Percentiles rank a stretch among this genome's conserved stretches.
These are phyloP conservation scores for Trypanosoma avium DNA, from an alignment of 208 protist species.

Conservation along the genomic window DNA sequence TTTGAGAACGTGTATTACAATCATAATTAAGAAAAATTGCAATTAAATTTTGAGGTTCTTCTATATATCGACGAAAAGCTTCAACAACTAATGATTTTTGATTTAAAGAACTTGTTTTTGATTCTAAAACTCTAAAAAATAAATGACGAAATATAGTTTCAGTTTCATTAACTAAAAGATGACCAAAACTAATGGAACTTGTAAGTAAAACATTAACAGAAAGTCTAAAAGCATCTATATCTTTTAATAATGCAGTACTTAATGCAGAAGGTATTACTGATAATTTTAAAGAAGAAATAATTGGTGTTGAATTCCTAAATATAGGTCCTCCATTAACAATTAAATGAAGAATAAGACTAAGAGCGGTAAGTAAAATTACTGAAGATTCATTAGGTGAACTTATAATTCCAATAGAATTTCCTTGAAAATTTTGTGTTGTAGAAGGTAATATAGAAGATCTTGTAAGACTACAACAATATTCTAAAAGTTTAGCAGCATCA, in stretches of 20 bases:
- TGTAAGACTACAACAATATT: conserved; percentile 15
- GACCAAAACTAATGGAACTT: conserved; percentile 88
- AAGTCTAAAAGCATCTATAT: conserved; percentile 89
- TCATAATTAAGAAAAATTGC: conserved; percentile 98
- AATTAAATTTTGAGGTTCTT: conserved; percentile 94
- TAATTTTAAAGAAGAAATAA: conserved; percentile 78
- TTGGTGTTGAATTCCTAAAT: conserved; percentile 72
- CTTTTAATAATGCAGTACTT: conserved; percentile 76
- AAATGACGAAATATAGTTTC: conserved; percentile 93
- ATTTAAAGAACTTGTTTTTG: conserved; percentile 66
- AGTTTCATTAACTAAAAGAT: conserved; percentile 91
- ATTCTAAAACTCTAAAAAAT: conserved; percentile 91
- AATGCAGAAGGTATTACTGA: conserved; percentile 84
- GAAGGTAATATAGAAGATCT: conserved; percentile 10
- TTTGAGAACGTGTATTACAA: conserved; percentile 93
- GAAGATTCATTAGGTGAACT: conserved; percentile 11
- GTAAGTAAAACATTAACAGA: conserved; percentile 89
- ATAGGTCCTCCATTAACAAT: conserved; percentile 85
- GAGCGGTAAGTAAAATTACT: conserved; percentile 36
- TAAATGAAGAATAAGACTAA: conserved; percentile 68
- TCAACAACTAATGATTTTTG: conserved; percentile 93
- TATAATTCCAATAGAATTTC: conserved; percentile 6
- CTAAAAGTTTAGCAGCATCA: conserved; percentile 14
- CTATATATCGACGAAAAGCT: conserved; percentile 84
- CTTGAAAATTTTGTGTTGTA: background rate